Percentiles rank a stretch among this genome's conserved stretches.
Evolutionary conservation across 306 rosid genomes (phyloP).

Genomic region (Inga laurina): DNA sequence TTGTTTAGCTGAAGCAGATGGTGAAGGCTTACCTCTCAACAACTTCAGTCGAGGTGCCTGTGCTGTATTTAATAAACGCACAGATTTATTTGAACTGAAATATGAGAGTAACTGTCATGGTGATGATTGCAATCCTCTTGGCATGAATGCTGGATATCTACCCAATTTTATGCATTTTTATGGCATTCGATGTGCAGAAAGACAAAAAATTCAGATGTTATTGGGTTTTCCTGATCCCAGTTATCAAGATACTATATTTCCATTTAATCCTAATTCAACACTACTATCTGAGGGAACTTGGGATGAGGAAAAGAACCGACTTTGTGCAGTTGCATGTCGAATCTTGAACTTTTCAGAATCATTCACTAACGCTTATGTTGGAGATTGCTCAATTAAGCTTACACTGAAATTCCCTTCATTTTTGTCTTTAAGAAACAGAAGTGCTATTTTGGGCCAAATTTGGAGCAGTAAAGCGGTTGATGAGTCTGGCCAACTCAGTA

Average conservation of each 20-base stretch:
- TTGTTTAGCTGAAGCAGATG: slow-evolving; percentile 44
- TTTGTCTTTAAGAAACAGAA: slow-evolving; percentile 63
- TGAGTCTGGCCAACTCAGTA: slow-evolving; percentile 56
- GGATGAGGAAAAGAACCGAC: slow-evolving; percentile 66
- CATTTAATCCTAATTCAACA: slow-evolving; percentile 53
- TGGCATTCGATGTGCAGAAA: slow-evolving; percentile 46
- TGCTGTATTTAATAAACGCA: slow-evolving; percentile 31
- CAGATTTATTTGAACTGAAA: slow-evolving; percentile 53
- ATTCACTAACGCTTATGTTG: slow-evolving; percentile 52
- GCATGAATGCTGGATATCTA: slow-evolving; percentile 38
- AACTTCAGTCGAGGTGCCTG: slow-evolving; percentile 40
- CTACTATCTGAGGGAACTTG: slow-evolving; percentile 76
- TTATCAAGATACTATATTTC: slow-evolving; percentile 33
- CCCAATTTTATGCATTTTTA: slow-evolving; percentile 50
- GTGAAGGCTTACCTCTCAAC: slow-evolving; percentile 39
- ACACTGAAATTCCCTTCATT: slow-evolving; percentile 54
- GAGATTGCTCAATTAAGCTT: slow-evolving; percentile 66
- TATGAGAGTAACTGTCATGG: slow-evolving; percentile 56
- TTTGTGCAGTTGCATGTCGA: slow-evolving; percentile 67
- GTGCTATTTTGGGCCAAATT: slow-evolving; percentile 57
- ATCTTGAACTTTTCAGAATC: slow-evolving; percentile 55
- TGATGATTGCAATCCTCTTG: slow-evolving; percentile 62
- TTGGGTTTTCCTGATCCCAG: slow-evolving; percentile 55
- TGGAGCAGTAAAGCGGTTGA: slow-evolving; percentile 61
- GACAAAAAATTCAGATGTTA: slow-evolving; percentile 59